These are phyloP conservation scores for Flagelloscypha sp. DNA, from an alignment of 768 basidiomycete genomes.

Conservation along the genomic window DNA sequence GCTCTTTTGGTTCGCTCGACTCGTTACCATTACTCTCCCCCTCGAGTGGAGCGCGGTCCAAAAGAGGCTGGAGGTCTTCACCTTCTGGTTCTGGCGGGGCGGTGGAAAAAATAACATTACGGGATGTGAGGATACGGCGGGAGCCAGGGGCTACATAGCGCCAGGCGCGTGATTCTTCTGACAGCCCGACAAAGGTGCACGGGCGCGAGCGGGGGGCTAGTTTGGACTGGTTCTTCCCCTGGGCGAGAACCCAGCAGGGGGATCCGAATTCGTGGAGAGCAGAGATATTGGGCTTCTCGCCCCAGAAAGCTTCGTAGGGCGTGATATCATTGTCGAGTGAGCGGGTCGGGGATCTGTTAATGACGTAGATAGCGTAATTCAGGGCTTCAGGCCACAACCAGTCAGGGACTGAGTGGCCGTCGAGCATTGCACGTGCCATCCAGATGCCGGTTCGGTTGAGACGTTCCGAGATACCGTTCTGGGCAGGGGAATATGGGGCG, in stretches of 20 bases:
- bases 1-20: too few species aligned
- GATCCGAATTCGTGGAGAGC: conserved; percentile 17
- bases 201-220: conserved; percentile 6
- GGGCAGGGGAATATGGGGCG: conserved; percentile 12
- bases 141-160: conserved; percentile 16
- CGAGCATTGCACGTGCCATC: conserved; percentile 10
- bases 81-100: too few species aligned
- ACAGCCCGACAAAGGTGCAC: conserved; percentile 10
- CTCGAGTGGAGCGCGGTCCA: too few species aligned
- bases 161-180: conserved; percentile 17
- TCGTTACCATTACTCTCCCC: too few species aligned
- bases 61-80: too few species aligned
- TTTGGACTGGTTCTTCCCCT: conserved; percentile 15
- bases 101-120: conserved; percentile 16
- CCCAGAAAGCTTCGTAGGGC: conserved; percentile 9
- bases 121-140: conserved; percentile 15
- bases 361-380: conserved; percentile 13
- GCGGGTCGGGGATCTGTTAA: conserved; percentile 13
- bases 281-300: conserved; percentile 11
- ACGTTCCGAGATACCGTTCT: conserved; percentile 15
- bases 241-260: conserved; percentile 6
- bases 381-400: conserved; percentile 13
- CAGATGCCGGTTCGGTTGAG: conserved; percentile 15
- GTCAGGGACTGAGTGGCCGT: conserved; percentile 2
- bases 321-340: conserved; percentile 4